A percentile compares a stretch with the other conserved stretches of the same genome.
phyloP scores from a whole-genome alignment of 192 early-diverging fungal species.

The Neocallimastix lanati region DNA sequence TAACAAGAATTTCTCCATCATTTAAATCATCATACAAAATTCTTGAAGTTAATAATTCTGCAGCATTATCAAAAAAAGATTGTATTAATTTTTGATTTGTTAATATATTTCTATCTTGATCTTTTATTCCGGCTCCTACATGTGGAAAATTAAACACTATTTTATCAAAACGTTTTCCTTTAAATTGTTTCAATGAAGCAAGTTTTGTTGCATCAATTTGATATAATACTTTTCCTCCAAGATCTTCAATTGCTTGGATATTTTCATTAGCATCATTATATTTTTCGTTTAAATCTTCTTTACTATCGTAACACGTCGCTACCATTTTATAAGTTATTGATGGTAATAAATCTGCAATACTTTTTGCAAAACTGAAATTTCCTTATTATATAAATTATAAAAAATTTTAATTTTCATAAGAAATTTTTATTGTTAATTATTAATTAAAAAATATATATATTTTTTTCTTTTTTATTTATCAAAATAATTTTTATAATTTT shows the following conservation, averaged over 20 bases:
- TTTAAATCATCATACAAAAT: constrained; percentile 4
- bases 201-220: constrained; percentile 2
- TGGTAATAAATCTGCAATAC: constrained; percentile 34
- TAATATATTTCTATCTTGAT: constrained; percentile 65
- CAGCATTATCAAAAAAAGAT: constrained; percentile 38
- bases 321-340: constrained; percentile 33
- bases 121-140: constrained; percentile 74
- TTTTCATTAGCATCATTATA: constrained; percentile 55
- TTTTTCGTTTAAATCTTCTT: constrained; percentile 46
- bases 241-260: constrained; percentile 32
- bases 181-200: constrained; percentile 61
- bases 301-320: constrained; percentile 62
- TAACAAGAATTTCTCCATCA: constrained; percentile 55
- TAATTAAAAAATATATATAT: no score
- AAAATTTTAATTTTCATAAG: no score
- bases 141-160: constrained; percentile 97
- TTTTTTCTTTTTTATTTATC: no score
- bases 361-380: constrained; percentile 83
- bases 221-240: constrained; percentile 52
- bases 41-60: constrained; percentile 22
- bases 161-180: constrained; percentile 40
- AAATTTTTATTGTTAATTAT: no score
- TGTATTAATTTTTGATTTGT: constrained; percentile 55
- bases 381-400: constrained; percentile 12
- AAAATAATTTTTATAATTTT: no score